These are phyloP conservation scores for Mortierella sp. DNA, from an alignment of 371 early-diverging fungal genomes.

Conservation along the genomic window DNA sequence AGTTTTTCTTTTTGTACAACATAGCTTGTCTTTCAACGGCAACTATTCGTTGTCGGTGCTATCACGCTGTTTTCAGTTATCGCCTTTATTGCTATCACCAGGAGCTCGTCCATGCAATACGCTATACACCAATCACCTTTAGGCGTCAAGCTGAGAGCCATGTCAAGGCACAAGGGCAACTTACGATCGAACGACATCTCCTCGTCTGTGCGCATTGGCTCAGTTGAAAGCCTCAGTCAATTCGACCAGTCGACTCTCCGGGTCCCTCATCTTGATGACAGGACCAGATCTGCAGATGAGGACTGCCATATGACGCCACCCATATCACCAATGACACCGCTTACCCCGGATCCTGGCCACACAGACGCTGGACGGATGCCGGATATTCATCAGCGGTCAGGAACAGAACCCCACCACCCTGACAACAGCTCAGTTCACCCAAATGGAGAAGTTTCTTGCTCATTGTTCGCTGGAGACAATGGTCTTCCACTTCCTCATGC, in stretches of 20 bases:
- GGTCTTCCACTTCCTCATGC: not conserved
- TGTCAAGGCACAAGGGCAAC: conserved; percentile 35
- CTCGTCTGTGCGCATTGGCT: conserved; percentile 45
- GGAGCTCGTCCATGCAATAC: conserved; percentile 50
- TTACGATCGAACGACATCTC: conserved; percentile 14
- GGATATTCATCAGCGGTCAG: conserved; percentile 7
- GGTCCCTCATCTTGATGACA: conserved; percentile 6
- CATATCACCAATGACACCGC: conserved; percentile 37
- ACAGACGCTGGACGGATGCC: conserved; percentile 6
- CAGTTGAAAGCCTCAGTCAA: conserved; percentile 36
- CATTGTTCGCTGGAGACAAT: not conserved
- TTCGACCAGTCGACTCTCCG: conserved; percentile 35
- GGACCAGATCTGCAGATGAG: not conserved
- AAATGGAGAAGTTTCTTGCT: not conserved
- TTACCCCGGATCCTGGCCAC: conserved; percentile 34
- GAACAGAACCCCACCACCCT: conserved; percentile 2
- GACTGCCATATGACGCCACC: conserved; percentile 33
- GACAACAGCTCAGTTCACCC: not conserved
- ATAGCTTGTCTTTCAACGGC: conserved; percentile 51
- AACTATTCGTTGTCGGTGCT: conserved; percentile 38
- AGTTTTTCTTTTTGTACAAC: not conserved
- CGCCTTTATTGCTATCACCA: conserved; percentile 38
- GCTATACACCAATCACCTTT: conserved; percentile 49
- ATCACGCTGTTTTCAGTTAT: conserved; percentile 29
- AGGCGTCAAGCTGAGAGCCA: conserved; percentile 44